These are phyloP conservation scores for Aspergillus uvarum DNA, from an alignment of 2,329 filamentous ascomycete genomes.

Conservation along the genomic window DNA sequence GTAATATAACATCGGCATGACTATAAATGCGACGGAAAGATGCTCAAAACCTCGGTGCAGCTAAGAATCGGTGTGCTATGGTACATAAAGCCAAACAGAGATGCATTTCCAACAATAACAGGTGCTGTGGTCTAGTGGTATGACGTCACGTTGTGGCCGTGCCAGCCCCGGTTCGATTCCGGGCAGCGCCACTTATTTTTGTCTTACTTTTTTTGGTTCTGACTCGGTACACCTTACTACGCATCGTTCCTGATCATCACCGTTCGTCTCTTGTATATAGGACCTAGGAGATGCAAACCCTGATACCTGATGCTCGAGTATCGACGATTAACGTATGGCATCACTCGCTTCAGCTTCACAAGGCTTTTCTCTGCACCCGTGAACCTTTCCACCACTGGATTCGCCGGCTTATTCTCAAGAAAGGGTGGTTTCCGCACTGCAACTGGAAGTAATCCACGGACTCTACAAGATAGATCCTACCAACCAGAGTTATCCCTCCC, in stretches of 20 bases:
- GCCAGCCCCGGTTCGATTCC: constrained; percentile 31
- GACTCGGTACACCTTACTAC: neutral
- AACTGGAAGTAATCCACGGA: neutral
- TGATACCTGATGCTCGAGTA: no score
- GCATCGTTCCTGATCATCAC: no score
- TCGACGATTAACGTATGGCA: no score
- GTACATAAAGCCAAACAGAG: no score
- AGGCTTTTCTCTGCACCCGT: neutral
- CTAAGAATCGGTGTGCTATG: accelerated
- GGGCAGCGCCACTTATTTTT: constrained; percentile 22
- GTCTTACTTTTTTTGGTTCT: neutral
- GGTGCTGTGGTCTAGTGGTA: constrained; percentile 28
- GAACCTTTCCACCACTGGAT: neutral
- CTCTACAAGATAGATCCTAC: neutral
- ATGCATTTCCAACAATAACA: neutral
- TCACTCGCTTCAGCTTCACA: no score
- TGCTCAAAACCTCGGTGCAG: no score
- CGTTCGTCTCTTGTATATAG: neutral
- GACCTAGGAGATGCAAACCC: no score
- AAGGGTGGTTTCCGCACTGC: neutral
- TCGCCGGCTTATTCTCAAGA: no score
- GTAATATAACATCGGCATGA: no score
- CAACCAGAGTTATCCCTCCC: neutral
- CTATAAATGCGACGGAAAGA: no score
- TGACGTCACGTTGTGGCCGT: constrained; percentile 31